These are phyloP conservation scores for Aspergillus intermedius DNA, from an alignment of 2,329 filamentous ascomycete species.

Conservation along the genomic window DNA sequence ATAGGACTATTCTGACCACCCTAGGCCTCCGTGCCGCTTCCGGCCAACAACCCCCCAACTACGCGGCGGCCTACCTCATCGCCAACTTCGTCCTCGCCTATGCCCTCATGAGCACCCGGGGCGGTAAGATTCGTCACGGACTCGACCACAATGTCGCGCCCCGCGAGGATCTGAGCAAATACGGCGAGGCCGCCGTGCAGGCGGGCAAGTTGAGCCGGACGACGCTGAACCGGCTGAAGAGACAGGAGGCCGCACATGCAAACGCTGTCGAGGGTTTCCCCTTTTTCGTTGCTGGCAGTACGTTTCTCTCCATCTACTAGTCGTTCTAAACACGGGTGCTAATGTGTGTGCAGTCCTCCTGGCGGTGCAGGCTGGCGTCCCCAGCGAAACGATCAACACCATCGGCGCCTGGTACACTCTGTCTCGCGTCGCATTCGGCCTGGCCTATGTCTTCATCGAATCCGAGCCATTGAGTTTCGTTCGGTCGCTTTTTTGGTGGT, in stretches of 20 bases:
- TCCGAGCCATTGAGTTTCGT: slow-evolving; percentile 23
- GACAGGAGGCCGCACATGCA: slow-evolving; percentile 31
- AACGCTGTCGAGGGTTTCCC: slow-evolving; percentile 31
- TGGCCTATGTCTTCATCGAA: slow-evolving; percentile 30
- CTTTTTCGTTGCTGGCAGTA: slow-evolving; percentile 31
- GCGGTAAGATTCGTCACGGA: slow-evolving; percentile 23
- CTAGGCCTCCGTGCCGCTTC: slow-evolving; percentile 18
- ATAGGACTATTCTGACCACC: slow-evolving; percentile 11
- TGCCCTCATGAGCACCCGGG: slow-evolving; percentile 29
- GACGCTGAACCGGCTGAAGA: slow-evolving; percentile 30
- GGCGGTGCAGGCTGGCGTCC: slow-evolving; percentile 30
- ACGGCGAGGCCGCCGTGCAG: slow-evolving; percentile 30
- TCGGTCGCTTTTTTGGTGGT: slow-evolving; percentile 35
- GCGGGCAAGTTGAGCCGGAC: slow-evolving; percentile 30
- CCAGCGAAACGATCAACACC: slow-evolving; percentile 29
- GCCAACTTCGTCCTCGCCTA: slow-evolving; percentile 37
- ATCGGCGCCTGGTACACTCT: slow-evolving; percentile 32
- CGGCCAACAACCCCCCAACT: slow-evolving; percentile 13
- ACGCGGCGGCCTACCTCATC: slow-evolving; percentile 28
- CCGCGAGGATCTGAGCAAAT: slow-evolving; percentile 31
- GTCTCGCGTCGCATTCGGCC: slow-evolving; percentile 27
- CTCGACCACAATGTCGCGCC: slow-evolving; percentile 36
- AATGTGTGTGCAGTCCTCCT: slow-evolving; percentile 21
- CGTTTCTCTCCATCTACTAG: slow-evolving; percentile 2
- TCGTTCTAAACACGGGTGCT: slow-evolving; percentile 13